A percentile compares a stretch with the other conserved stretches of the same genome.
phyloP scores from a whole-genome alignment of 441 rosid species.

The Adansonia madagascariensis region DNA sequence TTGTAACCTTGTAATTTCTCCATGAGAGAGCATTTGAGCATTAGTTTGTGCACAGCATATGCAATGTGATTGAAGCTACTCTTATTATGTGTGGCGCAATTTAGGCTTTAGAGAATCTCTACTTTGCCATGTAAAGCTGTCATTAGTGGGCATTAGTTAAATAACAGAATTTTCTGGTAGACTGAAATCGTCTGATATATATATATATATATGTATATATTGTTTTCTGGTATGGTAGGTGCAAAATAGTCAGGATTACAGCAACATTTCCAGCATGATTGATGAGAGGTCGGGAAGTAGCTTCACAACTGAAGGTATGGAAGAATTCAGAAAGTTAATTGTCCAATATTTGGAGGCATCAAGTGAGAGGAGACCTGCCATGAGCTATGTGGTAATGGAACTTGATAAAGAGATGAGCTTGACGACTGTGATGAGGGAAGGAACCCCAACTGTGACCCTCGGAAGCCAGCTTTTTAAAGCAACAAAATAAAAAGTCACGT shows the following conservation, averaged over 20 bases:
- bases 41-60: background rate
- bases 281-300: slow-evolving; percentile 59
- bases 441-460: slow-evolving; percentile 60
- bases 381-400: slow-evolving; percentile 60
- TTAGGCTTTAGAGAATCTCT: too few species aligned
- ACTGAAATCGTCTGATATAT: background rate
- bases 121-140: background rate
- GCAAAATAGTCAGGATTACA: slow-evolving; percentile 57
- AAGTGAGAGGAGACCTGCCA: slow-evolving; percentile 61
- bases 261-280: slow-evolving; percentile 46
- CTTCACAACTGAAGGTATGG: slow-evolving; percentile 70
- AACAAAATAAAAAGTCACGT: slow-evolving; percentile 38
- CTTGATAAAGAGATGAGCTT: slow-evolving; percentile 66
- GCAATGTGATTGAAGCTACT: background rate
- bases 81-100: background rate
- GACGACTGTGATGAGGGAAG: slow-evolving; percentile 71
- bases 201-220: too few species aligned
- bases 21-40: background rate
- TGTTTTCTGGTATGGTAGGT: slow-evolving; percentile 42
- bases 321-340: slow-evolving; percentile 53
- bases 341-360: slow-evolving; percentile 53
- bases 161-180: background rate
- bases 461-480: slow-evolving; percentile 69
- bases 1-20: background rate
- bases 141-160: background rate